phyloP scores from a whole-genome alignment of 768 basidiomycete species.

The Galerina marginata region DNA sequence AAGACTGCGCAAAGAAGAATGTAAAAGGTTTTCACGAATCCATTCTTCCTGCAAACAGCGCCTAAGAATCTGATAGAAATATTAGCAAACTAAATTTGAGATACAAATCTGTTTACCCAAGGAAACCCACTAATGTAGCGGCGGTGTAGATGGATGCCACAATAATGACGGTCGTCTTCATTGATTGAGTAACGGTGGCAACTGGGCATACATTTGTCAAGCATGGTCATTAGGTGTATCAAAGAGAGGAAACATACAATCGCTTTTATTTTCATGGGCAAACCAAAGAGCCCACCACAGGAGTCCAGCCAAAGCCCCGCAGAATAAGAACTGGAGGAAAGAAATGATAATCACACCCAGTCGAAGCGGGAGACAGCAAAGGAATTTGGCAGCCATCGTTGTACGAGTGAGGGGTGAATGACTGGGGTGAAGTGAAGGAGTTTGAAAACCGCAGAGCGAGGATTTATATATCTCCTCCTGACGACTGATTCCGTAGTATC shows the following conservation, averaged over 20 bases:
- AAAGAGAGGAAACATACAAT: constrained; percentile 20
- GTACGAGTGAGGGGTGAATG: constrained; percentile 7
- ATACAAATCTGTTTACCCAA: constrained; percentile 33
- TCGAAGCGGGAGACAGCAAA: constrained; percentile 49
- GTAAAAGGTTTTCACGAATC: constrained; percentile 39
- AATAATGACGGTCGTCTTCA: constrained; percentile 37
- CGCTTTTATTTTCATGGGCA: constrained; percentile 18
- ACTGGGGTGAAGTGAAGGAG: background rate
- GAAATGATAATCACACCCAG: constrained; percentile 47
- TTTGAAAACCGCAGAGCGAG: background rate
- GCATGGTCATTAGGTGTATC: background rate
- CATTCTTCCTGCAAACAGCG: constrained; percentile 42
- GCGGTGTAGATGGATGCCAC: constrained; percentile 37
- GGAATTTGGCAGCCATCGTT: constrained; percentile 45
- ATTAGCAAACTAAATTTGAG: constrained; percentile 1
- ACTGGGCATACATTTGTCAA: constrained; percentile 21
- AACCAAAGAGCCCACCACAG: constrained; percentile 36
- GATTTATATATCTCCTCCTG: constrained; percentile 9
- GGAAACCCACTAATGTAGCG: constrained; percentile 37
- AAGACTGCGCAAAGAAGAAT: constrained; percentile 36
- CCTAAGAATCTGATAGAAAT: constrained; percentile 40
- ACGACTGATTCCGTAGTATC: too few species aligned
- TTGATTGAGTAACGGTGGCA: constrained; percentile 27
- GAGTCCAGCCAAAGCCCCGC: constrained; percentile 35
- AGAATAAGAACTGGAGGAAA: constrained; percentile 43